phyloP scores from a whole-genome alignment of 2,329 filamentous ascomycete genomes.

The Epichloe typhina region DNA sequence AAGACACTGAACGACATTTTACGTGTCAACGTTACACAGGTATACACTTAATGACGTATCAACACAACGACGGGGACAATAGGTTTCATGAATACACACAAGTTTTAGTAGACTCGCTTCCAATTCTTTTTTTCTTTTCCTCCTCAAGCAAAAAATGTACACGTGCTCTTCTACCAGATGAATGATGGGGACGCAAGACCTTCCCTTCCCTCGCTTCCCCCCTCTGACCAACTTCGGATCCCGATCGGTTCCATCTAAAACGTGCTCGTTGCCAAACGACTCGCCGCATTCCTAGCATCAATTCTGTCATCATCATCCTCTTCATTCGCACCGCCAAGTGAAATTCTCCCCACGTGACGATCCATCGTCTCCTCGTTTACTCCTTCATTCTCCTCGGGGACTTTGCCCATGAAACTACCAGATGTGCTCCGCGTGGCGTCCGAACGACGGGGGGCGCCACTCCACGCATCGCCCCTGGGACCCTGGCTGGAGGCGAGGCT shows the following conservation, averaged over 20 bases:
- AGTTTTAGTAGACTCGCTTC: not conserved
- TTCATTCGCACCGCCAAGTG: constrained; percentile 30
- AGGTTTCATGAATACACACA: no score
- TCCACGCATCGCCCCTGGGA: constrained; percentile 97
- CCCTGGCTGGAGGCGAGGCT: constrained; percentile 82
- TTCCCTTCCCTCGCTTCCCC: no score
- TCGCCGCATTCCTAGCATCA: constrained; percentile 91
- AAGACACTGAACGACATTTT: not conserved
- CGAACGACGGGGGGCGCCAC: constrained; percentile 67
- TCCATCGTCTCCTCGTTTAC: constrained; percentile 25
- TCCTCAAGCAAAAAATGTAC: not conserved
- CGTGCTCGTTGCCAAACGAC: constrained; percentile 83
- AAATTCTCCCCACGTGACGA: not conserved
- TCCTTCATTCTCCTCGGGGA: constrained; percentile 46
- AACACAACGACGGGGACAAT: not conserved
- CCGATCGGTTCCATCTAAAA: constrained; percentile 39
- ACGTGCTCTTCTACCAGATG: not conserved
- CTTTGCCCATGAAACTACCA: constrained; percentile 52
- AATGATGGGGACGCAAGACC: not conserved
- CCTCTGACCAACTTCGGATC: no score
- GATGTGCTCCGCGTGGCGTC: constrained; percentile 71
- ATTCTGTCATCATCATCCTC: constrained; percentile 89
- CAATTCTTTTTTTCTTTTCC: not conserved
- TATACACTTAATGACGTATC: not conserved
- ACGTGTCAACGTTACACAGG: not conserved